phyloP scores from a whole-genome alignment of 139 green algal species.

The Mesostigma viride region DNA sequence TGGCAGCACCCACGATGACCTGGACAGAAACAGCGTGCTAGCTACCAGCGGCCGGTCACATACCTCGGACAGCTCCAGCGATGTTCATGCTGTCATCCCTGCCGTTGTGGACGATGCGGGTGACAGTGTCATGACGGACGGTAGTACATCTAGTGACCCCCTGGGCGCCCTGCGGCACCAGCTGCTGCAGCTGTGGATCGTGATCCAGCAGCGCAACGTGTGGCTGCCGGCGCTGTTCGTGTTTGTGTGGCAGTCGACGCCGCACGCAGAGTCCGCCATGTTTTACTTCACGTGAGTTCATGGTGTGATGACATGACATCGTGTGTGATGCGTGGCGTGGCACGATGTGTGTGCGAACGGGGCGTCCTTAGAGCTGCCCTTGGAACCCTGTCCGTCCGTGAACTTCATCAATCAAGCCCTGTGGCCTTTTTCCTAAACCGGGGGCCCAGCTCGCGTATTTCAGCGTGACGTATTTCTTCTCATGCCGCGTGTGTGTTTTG shows the following conservation, averaged over 20 bases:
- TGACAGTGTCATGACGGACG: background rate
- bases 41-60: background rate
- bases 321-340: background rate
- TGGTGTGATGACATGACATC: background rate
- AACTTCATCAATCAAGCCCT: background rate
- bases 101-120: background rate
- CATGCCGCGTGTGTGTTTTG: too few relatives aligned
- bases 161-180: background rate
- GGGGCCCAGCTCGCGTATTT: background rate
- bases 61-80: too few relatives aligned
- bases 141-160: background rate
- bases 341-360: background rate
- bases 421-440: background rate
- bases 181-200: background rate
- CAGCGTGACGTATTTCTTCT: background rate
- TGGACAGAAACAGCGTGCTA: background rate
- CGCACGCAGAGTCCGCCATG: slow-evolving; percentile 55
- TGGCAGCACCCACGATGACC: background rate
- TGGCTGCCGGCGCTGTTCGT: slow-evolving; percentile 60
- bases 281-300: slow-evolving; percentile 54
- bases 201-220: slow-evolving; percentile 43
- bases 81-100: background rate
- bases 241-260: slow-evolving; percentile 68
- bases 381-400: background rate
- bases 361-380: background rate